Conservation (phyloP, 441 rosid genomes). For the Populus tomentosa region DNA sequence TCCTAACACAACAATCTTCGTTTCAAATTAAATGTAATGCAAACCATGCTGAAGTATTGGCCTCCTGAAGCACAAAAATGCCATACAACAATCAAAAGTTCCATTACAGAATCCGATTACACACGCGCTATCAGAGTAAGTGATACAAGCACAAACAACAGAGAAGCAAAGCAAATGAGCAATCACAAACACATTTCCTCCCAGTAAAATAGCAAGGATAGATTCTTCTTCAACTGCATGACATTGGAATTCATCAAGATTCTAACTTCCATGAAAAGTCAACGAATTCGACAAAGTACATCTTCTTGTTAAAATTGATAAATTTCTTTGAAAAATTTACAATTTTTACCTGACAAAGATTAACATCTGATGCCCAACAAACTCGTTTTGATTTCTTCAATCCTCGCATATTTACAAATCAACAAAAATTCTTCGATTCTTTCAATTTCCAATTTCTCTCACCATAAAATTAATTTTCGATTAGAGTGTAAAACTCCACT, state of each 20-base stretch:
- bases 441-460: slow-evolving; percentile 8
- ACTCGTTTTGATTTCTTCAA: slow-evolving; percentile 80
- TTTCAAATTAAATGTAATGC: slow-evolving; percentile 1
- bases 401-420: slow-evolving; percentile 71
- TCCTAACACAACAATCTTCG: background rate
- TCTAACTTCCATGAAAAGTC: background rate
- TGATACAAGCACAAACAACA: background rate
- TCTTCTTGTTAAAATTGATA: background rate
- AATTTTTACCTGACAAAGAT: slow-evolving; percentile 90
- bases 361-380: slow-evolving; percentile 88
- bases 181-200: background rate
- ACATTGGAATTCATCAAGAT: background rate
- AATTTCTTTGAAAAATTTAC: background rate
- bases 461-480: slow-evolving; percentile 15
- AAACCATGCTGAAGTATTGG: background rate
- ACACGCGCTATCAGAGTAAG: background rate
- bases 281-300: background rate
- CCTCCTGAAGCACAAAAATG: background rate
- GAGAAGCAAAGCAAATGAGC: background rate
- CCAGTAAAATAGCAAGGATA: background rate
- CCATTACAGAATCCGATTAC: background rate
- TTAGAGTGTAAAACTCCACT: background rate
- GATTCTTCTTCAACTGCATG: background rate
- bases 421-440: slow-evolving; percentile 31
- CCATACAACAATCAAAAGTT: background rate